Conservation (phyloP, 1,284 basidiomycete species). For the Sanghuangporus weigelae region DNA sequence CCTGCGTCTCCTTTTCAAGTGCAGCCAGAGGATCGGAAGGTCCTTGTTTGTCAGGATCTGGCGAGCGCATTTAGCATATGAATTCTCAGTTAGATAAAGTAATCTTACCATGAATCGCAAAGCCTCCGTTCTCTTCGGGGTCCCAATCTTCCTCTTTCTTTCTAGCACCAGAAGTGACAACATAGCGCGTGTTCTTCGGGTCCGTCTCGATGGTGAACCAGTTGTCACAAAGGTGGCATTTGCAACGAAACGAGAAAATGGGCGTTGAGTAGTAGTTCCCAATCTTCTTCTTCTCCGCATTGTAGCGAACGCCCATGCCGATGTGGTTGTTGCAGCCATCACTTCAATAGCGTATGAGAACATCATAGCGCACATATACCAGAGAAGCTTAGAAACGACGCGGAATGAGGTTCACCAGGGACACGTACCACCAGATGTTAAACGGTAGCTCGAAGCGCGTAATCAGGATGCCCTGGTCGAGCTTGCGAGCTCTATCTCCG, state of each 20-base stretch:
- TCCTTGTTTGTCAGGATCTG: conserved; percentile 67
- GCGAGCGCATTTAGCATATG: conserved; percentile 7
- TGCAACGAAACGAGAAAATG: conserved; percentile 93
- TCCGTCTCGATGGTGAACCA: conserved; percentile 99
- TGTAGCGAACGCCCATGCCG: conserved; percentile 96
- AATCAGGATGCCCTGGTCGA: conserved; percentile 91
- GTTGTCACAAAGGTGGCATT: conserved; percentile 89
- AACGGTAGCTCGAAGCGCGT: conserved; percentile 94
- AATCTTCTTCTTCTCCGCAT: conserved; percentile 96
- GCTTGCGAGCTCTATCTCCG: conserved; percentile 86
- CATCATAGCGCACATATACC: background rate
- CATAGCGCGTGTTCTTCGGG: conserved; percentile 94
- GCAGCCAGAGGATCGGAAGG: conserved; percentile 79
- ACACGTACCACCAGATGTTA: conserved; percentile 91
- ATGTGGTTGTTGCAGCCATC: conserved; percentile 92
- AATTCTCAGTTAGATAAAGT: background rate
- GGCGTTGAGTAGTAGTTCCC: conserved; percentile 95
- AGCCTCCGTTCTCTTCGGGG: conserved; percentile 91
- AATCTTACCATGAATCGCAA: conserved; percentile 73
- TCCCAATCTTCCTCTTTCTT: conserved; percentile 96
- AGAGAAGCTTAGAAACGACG: background rate
- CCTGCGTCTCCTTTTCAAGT: conserved; percentile 82
- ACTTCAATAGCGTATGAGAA: conserved; percentile 32
- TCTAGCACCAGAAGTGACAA: conserved; percentile 86
- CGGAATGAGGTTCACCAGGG: background rate